Conservation (phyloP, 768 basidiomycete species). For the Favolaschia claudopus region DNA sequence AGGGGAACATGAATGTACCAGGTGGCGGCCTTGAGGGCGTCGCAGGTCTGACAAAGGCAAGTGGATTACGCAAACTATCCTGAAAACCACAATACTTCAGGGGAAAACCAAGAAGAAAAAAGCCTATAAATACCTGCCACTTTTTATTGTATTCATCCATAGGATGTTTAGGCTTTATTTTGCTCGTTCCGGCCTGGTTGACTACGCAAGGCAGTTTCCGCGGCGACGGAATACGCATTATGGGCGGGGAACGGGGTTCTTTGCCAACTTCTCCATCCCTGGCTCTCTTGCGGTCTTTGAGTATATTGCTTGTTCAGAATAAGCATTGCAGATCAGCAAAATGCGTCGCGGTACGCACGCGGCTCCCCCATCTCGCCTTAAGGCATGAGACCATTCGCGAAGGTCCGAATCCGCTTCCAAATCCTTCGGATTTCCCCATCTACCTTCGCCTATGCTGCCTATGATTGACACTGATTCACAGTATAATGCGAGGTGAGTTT, state of each 20-base stretch:
- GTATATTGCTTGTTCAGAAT: constrained; percentile 43
- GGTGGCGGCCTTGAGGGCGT: neutral
- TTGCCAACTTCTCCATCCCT: constrained; percentile 9
- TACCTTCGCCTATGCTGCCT: constrained; percentile 53
- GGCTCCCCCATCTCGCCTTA: constrained; percentile 62
- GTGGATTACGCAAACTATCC: neutral
- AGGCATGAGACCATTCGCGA: constrained; percentile 60
- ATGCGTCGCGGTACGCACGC: constrained; percentile 53
- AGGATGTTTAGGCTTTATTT: neutral
- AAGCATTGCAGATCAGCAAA: neutral
- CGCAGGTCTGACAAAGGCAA: neutral
- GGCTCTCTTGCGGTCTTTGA: constrained; percentile 54
- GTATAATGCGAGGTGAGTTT: constrained; percentile 59
- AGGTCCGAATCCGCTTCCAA: constrained; percentile 53
- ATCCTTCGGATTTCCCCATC: constrained; percentile 59
- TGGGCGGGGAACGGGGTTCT: constrained; percentile 4
- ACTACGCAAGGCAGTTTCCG: constrained; percentile 7
- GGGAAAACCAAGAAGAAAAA: neutral
- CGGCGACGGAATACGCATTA: neutral
- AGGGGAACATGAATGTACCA: neutral
- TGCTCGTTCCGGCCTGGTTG: constrained; percentile 1
- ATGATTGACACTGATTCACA: constrained; percentile 51
- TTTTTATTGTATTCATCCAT: neutral
- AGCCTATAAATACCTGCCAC: constrained; percentile 4
- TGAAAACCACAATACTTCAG: neutral